Percentiles rank a stretch among this genome's conserved stretches.
Conservation (phyloP, 768 basidiomycete species). For the Leccinum aurantiacum region DNA sequence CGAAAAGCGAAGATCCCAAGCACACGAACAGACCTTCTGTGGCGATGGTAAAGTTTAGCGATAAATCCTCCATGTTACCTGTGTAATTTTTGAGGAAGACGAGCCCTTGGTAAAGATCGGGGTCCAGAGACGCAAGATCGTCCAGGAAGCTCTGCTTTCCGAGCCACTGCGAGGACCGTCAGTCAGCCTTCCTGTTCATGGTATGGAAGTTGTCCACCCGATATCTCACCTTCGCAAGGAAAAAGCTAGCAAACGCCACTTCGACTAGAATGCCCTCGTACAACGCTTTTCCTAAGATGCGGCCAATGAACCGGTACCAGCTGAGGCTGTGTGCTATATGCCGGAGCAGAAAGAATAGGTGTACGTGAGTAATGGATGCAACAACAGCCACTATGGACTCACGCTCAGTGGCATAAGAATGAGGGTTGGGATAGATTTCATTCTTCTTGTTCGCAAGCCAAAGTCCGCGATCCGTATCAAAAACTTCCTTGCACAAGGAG, state of each 20-base stretch:
- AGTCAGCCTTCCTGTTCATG: slow-evolving; percentile 1
- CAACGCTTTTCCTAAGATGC: slow-evolving; percentile 93
- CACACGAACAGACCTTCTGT: slow-evolving; percentile 64
- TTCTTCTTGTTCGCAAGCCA: slow-evolving; percentile 92
- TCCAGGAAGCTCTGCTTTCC: slow-evolving; percentile 91
- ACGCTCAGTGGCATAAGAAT: slow-evolving; percentile 88
- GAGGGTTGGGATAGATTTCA: slow-evolving; percentile 94
- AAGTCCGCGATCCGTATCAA: slow-evolving; percentile 90
- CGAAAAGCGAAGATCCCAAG: not conserved
- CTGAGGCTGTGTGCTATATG: slow-evolving; percentile 71
- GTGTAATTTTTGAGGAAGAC: slow-evolving; percentile 91
- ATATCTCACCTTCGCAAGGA: slow-evolving; percentile 72
- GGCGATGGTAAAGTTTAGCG: slow-evolving; percentile 86
- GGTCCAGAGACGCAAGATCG: slow-evolving; percentile 88
- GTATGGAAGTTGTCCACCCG: not conserved
- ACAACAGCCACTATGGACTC: slow-evolving; percentile 25
- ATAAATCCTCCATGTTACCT: slow-evolving; percentile 83
- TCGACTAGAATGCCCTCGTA: slow-evolving; percentile 96
- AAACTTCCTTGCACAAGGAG: slow-evolving; percentile 88
- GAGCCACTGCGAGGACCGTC: slow-evolving; percentile 64
- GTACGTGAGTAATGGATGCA: not conserved
- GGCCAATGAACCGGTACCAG: slow-evolving; percentile 93
- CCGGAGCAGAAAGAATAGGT: not conserved
- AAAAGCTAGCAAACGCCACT: slow-evolving; percentile 94
- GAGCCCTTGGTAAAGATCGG: slow-evolving; percentile 88